Base-by-base conservation (phyloP, 1,139 yeast species). In the Blastobotrys raffinosifermentans region DNA sequence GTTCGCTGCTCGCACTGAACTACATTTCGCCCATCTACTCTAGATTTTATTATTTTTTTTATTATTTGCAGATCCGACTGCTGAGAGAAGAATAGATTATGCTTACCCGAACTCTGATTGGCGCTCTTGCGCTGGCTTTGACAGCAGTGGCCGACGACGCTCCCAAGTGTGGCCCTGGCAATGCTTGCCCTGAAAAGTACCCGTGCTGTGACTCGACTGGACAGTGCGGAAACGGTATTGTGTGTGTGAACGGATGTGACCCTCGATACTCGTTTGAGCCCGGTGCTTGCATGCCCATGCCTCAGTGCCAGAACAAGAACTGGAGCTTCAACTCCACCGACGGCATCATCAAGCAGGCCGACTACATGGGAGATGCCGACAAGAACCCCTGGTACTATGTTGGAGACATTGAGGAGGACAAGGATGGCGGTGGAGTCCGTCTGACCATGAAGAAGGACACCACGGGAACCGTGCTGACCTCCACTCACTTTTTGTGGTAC, bases 151-250 rank as follows among this genome's bases (percentile, higher is more conserved):
- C 57, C 13, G 61, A 39, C 39, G 53, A 6, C 78, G 83, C 64
- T 68, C 68, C 41, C 54, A 67, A 25, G 46, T 46, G 27, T 53
- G 26, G 55, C 36, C 40, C 48, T 20, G 42, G 38, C 26, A 20
- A 32, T 27, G 29, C 61, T 9, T 85, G 94, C 63, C 94, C 94
- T 1, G 71, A 73, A 50, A 69, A 67, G 30, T 54, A 63, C 40
- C 94, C 94, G 34, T 85, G 95, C 58, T 85, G 95, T 58, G 77
- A 85, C 17, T 80, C 75, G 46, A 81, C 75, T 49, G 94, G 94
- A 30, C 66, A 63, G 11, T 85, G 95, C 69, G 94, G 95, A 40
- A 72, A 80, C 21, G 95, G 94, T 3, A 67, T 77, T 10, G 67
- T 70, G 53, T 85, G 95, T 66, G 67, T 84, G 36, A 87, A 86